Evolutionary conservation across 2,329 filamentous ascomycete species (phyloP), one percentile per base, ranked within the genome.

Genomic region (Calonectria pseudoreteaudii): DNA sequence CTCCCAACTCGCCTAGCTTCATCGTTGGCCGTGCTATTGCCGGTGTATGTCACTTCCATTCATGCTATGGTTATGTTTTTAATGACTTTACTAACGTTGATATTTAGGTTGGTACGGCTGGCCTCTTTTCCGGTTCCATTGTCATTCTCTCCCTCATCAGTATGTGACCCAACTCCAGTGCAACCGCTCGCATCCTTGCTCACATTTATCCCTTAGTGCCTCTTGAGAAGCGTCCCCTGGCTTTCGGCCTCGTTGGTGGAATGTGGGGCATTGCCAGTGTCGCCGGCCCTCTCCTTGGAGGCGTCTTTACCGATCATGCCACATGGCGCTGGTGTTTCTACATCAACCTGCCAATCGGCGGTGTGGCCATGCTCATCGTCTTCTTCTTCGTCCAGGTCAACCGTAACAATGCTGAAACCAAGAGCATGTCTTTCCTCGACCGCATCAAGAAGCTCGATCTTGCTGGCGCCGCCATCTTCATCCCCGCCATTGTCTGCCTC

Each of bases 211-310:
- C 3, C 10, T 2, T 16, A 84, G 87, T 91, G 62, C 90, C 90
- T 6, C 85, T 92, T 11, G 82, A 86, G 10, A 89, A 90, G 77
- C 85, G 90, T 38, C 90, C 87, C 10, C 81, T 90, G 36, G 89
- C 88, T 30, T 90, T 90, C 68, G 90, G 90, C 31, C 80, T 91
- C 50, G 85, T 91, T 50, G 88, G 88, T 14, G 88, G 86, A 65
- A 90, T 91, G 84, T 91, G 88, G 82, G 90, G 90, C 20, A 86
- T 92, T 65, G 89, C 89, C 52, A 85, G 83, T 34, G 87, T 90
- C 9, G 86, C 86, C 4, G 89, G 88, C 0, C 89, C 89, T 10
- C 79, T 90, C 18, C 82, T 89, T 7, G 88, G 88, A 8, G 88
- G 88, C 26, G 88, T 81, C 9, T 88, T 90, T 49, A 88, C 88